Conservation (phyloP, 805 yeast genomes). For the Wickerhamomyces chaumierensis region DNA sequence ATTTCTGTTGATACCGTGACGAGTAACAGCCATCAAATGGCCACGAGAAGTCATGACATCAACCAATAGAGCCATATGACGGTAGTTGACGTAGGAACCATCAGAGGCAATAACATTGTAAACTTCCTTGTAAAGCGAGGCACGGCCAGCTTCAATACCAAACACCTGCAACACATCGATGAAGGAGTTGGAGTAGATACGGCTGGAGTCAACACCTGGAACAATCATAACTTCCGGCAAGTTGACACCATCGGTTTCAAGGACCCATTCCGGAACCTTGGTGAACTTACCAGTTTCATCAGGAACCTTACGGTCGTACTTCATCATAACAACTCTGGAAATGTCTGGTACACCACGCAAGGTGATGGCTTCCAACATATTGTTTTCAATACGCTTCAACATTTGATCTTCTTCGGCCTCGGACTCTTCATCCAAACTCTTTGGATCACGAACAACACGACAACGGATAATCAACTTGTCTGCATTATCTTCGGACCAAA, state of each 20-base stretch:
- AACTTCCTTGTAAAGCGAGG: slow-evolving; percentile 88
- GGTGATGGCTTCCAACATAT: slow-evolving; percentile 91
- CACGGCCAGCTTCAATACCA: slow-evolving; percentile 97
- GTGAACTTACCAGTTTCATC: slow-evolving; percentile 78
- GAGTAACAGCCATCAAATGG: slow-evolving; percentile 95
- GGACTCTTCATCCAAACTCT: slow-evolving; percentile 82
- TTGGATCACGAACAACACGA: slow-evolving; percentile 96
- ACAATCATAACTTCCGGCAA: slow-evolving; percentile 90
- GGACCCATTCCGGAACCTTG: slow-evolving; percentile 92
- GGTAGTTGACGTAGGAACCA: slow-evolving; percentile 97
- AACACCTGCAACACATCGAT: slow-evolving; percentile 89
- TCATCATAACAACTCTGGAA: slow-evolving; percentile 72
- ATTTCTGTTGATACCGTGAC: slow-evolving; percentile 98
- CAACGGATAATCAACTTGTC: slow-evolving; percentile 95
- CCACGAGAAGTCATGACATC: slow-evolving; percentile 99
- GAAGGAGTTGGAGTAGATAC: slow-evolving; percentile 93
- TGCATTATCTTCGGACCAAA: slow-evolving; percentile 99
- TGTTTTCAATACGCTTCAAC: slow-evolving; percentile 87
- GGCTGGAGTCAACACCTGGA: slow-evolving; percentile 83
- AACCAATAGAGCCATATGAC: slow-evolving; percentile 95
- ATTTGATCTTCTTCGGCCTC: slow-evolving; percentile 96
- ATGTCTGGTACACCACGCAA: slow-evolving; percentile 94
- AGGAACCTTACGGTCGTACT: slow-evolving; percentile 60
- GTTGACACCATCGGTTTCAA: slow-evolving; percentile 98
- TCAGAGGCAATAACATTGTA: slow-evolving; percentile 97